Conservation (phyloP, 306 rosid genomes). For the Cicer arietinum region DNA sequence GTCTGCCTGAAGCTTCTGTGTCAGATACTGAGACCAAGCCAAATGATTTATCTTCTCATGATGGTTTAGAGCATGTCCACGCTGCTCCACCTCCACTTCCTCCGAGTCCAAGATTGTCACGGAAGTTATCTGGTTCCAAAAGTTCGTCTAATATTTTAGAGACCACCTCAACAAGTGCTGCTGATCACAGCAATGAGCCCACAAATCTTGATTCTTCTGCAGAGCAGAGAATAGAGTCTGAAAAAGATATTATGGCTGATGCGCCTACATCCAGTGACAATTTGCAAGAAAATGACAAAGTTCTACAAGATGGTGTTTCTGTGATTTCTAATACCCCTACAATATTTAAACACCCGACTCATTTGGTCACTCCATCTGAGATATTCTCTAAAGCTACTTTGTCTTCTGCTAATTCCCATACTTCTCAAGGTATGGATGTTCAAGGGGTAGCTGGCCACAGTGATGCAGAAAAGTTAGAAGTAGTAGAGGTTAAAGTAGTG, state of each 20-base stretch:
- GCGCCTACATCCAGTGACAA: conserved; percentile 49
- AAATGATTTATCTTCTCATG: conserved; percentile 50
- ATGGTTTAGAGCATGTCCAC: conserved; percentile 51
- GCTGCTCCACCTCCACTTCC: conserved; percentile 55
- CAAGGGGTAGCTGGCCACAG: conserved; percentile 54
- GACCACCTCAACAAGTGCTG: conserved; percentile 43
- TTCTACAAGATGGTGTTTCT: conserved; percentile 50
- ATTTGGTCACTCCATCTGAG: conserved; percentile 76
- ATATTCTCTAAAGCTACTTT: conserved; percentile 58
- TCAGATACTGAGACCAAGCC: conserved; percentile 51
- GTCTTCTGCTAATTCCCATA: conserved; percentile 57
- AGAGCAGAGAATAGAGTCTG: conserved; percentile 49
- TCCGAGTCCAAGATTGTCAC: conserved; percentile 64
- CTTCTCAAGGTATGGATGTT: conserved; percentile 55
- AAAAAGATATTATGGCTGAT: conserved; percentile 49
- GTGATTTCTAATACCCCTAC: conserved; percentile 53
- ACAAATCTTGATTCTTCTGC: conserved; percentile 46
- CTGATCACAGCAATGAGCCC: conserved; percentile 49
- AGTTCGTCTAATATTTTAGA: conserved; percentile 53
- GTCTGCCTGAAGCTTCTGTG: conserved; percentile 49
- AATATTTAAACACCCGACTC: conserved; percentile 62
- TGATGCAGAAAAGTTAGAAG: conserved; percentile 53
- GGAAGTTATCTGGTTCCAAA: conserved; percentile 53
- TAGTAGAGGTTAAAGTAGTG: conserved; percentile 61
- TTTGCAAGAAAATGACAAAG: conserved; percentile 53